Evolutionary conservation across 2,329 filamentous ascomycete species (phyloP), one percentile per base, ranked within the genome.

Genomic region (Nemania bipapillata): DNA sequence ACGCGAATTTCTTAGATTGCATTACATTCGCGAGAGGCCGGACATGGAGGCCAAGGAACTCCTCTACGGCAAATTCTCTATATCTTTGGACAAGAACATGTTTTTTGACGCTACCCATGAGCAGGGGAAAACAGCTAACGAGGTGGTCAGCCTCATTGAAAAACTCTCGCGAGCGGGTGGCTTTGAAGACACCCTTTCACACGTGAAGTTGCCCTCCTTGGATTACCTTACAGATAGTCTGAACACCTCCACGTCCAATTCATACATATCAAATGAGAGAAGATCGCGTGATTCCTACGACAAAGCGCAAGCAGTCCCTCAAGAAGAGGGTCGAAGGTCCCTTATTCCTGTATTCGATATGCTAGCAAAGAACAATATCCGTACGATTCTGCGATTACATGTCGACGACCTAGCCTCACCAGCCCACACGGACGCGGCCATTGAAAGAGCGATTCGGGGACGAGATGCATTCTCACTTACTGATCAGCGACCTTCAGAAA

Each of bases 141-240:
- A 50, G 20, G 20, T 50, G 20, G 47, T 50, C n/a, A 50, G 4
- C 22, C 17, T 50, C 11, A 12, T 50, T 24, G 22, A 50, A 26
- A n/a, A 50, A 50, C 22, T 50, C 5, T 22, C 17, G 7, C 47
- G 26, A 24, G 37, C 54, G 6, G 54, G 54, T 11, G 54, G 54
- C 3, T 57, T 57, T 26, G 54, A 28, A 11, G 37, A 22, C 54
- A 57, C 54, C 26, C 26, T 57, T 20, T 57, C 54, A 17, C 42
- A 57, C 24, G 54, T 57, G 32, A 57, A 22, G 24, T 17, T 53
- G 12, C 50, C 50, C 2, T 15, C 50, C 2, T 17, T 53, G 6
- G 12, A 22, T 11, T 22, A 32, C n/a, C 20, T 22, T 28, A 37
- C 35, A 8, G 35, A 37, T 37, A 37, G 8, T 37, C 15, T 12